Evolutionary conservation across 2,329 filamentous ascomycete genomes (phyloP).

Genomic region (Monilinia fructicola): DNA sequence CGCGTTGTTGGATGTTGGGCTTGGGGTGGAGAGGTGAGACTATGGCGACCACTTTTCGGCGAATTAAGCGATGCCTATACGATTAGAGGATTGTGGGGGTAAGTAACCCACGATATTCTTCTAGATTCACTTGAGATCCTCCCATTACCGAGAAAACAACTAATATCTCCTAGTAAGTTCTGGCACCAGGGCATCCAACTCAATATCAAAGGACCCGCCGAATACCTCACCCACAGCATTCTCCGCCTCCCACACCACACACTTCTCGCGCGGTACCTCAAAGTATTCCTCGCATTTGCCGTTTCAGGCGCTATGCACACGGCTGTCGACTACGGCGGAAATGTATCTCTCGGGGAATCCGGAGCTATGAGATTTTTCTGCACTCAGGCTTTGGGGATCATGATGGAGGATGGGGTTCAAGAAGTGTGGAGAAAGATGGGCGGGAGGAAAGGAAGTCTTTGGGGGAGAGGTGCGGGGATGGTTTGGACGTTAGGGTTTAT

Average conservation of each 20-base stretch:
- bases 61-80: not conserved
- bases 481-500: not conserved
- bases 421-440: conserved; percentile 28
- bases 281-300: conserved; percentile 38
- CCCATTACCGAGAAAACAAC: not conserved
- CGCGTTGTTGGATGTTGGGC: not conserved
- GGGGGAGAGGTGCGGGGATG: not conserved
- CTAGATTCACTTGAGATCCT: not conserved
- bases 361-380: conserved; percentile 36
- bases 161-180: not conserved
- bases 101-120: not conserved
- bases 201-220: too few relatives aligned
- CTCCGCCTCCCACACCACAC: not conserved
- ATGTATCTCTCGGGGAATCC: conserved; percentile 27
- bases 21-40: not conserved
- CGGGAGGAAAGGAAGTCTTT: conserved; percentile 4
- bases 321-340: conserved; percentile 27
- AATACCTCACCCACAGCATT: too few relatives aligned
- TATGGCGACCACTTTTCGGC: conserved; percentile 1
- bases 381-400: conserved; percentile 33
- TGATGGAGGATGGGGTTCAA: conserved; percentile 39
- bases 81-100: conserved; percentile 7
- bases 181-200: not conserved
- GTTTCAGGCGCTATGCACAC: conserved; percentile 38
- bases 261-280: conserved; percentile 35